Evolutionary conservation across 768 basidiomycete species (phyloP).

Genomic region (Leccinellum albellum): DNA sequence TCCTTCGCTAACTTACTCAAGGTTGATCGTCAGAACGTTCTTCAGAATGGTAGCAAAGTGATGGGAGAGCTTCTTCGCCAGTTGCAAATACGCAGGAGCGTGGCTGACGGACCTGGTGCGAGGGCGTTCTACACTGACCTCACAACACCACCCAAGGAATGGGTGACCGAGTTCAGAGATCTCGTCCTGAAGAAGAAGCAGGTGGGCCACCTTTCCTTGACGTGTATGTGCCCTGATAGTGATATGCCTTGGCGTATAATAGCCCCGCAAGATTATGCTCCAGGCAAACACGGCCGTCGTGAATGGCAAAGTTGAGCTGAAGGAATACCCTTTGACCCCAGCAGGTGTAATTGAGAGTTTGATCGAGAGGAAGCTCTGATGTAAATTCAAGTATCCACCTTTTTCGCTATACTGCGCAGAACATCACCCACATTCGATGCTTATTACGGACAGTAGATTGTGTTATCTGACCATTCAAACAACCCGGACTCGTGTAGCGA

Average conservation of each 20-base stretch:
- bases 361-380: constrained; percentile 63
- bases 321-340: constrained; percentile 72
- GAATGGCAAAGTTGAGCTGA: constrained; percentile 65
- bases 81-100: constrained; percentile 81
- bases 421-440: background rate
- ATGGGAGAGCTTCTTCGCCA: constrained; percentile 75
- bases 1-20: constrained; percentile 22
- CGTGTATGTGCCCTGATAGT: background rate
- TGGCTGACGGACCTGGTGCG: constrained; percentile 79
- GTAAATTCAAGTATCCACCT: background rate
- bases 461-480: background rate
- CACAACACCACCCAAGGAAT: constrained; percentile 66
- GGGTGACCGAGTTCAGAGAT: constrained; percentile 74
- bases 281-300: constrained; percentile 76
- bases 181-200: constrained; percentile 76
- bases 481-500: background rate
- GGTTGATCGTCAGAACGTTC: constrained; percentile 70
- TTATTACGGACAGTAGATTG: background rate
- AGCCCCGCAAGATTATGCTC: constrained; percentile 84
- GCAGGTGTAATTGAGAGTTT: constrained; percentile 79
- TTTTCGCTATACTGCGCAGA: background rate
- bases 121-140: constrained; percentile 74
- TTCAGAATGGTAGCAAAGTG: constrained; percentile 59
- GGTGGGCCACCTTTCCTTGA: constrained; percentile 39
- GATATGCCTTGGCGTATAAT: constrained; percentile 2